Evolutionary conservation across 169 alveolate genomes (phyloP).

Genomic region (Toxoplasma gondii): DNA sequence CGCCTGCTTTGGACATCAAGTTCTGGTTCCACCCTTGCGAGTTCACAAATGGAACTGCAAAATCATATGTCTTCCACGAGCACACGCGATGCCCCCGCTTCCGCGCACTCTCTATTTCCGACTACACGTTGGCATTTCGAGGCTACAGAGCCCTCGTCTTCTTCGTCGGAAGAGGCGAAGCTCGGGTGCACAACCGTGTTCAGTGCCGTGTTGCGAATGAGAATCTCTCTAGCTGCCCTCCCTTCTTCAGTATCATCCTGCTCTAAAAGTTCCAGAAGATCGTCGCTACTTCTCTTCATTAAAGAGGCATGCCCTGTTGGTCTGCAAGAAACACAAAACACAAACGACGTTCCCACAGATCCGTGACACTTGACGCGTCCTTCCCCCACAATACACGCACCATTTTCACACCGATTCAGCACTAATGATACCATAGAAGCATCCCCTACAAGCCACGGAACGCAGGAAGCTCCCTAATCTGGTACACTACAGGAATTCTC

Average conservation of each 20-base stretch:
- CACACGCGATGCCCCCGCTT: neutral
- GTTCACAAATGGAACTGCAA: neutral
- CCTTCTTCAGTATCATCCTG: slow-evolving; percentile 65
- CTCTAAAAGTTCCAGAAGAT: slow-evolving; percentile 37
- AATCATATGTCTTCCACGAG: neutral
- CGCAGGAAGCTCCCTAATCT: too few relatives aligned
- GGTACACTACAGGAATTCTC: too few relatives aligned
- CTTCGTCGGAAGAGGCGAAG: neutral
- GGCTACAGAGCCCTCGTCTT: neutral
- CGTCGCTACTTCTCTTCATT: slow-evolving; percentile 67
- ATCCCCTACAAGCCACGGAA: too few relatives aligned
- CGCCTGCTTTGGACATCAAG: too few relatives aligned
- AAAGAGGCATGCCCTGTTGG: slow-evolving; percentile 67
- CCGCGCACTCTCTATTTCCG: neutral
- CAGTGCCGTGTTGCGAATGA: slow-evolving; percentile 39
- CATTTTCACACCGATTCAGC: too few relatives aligned
- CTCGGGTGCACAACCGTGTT: neutral
- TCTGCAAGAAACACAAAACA: slow-evolving; percentile 6
- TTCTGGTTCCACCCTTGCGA: too few relatives aligned
- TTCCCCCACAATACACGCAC: too few relatives aligned
- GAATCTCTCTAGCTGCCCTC: slow-evolving; percentile 61
- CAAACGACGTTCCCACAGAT: neutral
- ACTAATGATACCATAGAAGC: too few relatives aligned
- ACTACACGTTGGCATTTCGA: neutral
- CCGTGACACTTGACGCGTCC: neutral